Conservation (phyloP, 2,329 filamentous ascomycete species). For the Ophiosphaerella narmari region DNA sequence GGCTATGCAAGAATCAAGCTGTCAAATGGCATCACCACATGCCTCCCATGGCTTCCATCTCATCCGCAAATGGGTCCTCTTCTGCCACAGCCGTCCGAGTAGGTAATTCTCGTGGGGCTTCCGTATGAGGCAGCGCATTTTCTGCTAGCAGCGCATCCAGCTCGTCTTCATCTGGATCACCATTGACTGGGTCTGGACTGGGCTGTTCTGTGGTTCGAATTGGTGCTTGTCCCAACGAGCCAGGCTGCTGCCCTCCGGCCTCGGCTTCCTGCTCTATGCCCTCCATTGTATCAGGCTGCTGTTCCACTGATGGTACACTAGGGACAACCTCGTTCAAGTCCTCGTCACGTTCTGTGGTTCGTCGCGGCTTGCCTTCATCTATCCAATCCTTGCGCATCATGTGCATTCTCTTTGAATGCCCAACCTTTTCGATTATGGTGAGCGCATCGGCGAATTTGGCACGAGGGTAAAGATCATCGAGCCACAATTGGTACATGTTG, state of each 20-base stretch:
- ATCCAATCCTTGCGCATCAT: conserved; percentile 82
- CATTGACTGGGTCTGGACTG: conserved; percentile 14
- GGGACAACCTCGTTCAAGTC: conserved; percentile 25
- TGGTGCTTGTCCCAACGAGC: background rate
- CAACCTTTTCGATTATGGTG: conserved; percentile 88
- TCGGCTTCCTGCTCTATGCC: conserved; percentile 7
- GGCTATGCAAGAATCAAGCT: conserved; percentile 25
- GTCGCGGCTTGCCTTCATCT: conserved; percentile 68
- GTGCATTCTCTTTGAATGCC: conserved; percentile 80
- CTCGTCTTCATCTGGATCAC: conserved; percentile 56
- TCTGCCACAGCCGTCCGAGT: conserved; percentile 13
- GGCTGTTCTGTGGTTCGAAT: conserved; percentile 12
- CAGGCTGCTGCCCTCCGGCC: conserved; percentile 2
- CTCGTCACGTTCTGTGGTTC: conserved; percentile 28
- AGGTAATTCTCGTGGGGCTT: conserved; percentile 11
- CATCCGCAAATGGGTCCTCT: conserved; percentile 45
- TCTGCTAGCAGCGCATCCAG: conserved; percentile 61
- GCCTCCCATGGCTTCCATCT: conserved; percentile 48
- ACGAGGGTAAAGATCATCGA: conserved; percentile 93
- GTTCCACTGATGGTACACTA: conserved; percentile 4
- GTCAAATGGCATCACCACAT: conserved; percentile 30
- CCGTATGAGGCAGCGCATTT: conserved; percentile 29
- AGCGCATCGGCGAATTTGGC: conserved; percentile 91
- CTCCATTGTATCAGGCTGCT: conserved; percentile 12
- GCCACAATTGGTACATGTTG: conserved; percentile 93